These are phyloP conservation scores for Ophiostoma angusticollis DNA, from an alignment of 2,329 filamentous ascomycete genomes.

Conservation along the genomic window DNA sequence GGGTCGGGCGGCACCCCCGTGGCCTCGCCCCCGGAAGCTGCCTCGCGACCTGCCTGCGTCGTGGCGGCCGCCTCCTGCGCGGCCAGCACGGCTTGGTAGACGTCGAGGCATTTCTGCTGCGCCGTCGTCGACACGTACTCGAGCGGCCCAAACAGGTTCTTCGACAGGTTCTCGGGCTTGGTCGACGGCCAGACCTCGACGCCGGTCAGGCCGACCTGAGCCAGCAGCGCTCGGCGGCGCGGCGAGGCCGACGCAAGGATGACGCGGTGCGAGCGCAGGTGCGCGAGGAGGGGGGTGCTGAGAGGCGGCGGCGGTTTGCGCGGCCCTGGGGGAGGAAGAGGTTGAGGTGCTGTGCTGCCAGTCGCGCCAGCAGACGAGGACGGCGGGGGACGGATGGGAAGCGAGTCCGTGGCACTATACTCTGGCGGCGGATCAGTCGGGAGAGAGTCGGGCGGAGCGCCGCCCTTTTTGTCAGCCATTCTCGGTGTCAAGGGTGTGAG, in stretches of 20 bases:
- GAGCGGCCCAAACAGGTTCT: constrained; percentile 58
- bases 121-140: constrained; percentile 90
- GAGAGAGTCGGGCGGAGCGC: constrained; percentile 1
- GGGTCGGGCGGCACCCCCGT: constrained; percentile 44
- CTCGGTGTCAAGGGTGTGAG: neutral
- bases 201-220: constrained; percentile 63
- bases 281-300: constrained; percentile 64
- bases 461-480: constrained; percentile 9
- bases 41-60: constrained; percentile 14
- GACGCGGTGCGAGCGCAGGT: constrained; percentile 65
- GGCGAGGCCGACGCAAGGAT: constrained; percentile 88
- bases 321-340: constrained; percentile 23
- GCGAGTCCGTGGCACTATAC: constrained; percentile 30
- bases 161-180: constrained; percentile 75
- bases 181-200: constrained; percentile 76
- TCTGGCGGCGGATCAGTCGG: constrained; percentile 31
- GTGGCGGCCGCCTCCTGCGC: constrained; percentile 19
- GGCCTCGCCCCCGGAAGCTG: constrained; percentile 6
- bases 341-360: no score
- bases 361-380: no score
- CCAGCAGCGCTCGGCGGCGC: constrained; percentile 67
- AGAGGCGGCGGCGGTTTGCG: constrained; percentile 51
- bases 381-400: no score
- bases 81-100: constrained; percentile 39
- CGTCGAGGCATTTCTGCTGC: constrained; percentile 65